Evolutionary conservation across 495 filamentous ascomycete species (phyloP), one percentile per base, ranked within the genome.

Genomic region (Neurospora intermedia): DNA sequence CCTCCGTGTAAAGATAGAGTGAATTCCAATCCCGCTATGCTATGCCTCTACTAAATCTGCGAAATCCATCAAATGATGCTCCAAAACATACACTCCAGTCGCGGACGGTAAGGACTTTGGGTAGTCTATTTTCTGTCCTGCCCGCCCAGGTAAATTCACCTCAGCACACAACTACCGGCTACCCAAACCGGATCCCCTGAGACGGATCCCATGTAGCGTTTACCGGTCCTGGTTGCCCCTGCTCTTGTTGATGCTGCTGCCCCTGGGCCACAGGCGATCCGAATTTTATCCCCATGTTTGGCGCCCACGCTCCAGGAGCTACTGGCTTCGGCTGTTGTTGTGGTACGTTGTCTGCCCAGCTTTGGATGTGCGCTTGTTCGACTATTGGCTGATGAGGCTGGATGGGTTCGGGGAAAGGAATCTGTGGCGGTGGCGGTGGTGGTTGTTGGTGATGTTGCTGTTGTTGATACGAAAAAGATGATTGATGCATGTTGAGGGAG

Each of bases 251-350:
- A 1, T 7, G 71, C n/a, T 75, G 72, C 13, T 71, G 69, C 27
- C 72, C 73, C 66, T 71, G 16, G 11, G 48, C 23, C 42, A 54
- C 16, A 35, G 41, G 31, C 39, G 69, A 23, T 18, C 72, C 86
- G 78, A 95, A 96, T 23, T 90, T 90, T 74, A 96, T 94, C 0
- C 91, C 92, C 83, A 92, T 89, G 6, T 92, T 90, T 0, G 92
- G 92, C 46, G 88, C 88, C 93, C 93, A 96, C 74, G 92, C 88
- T 3, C 85, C 82, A 0, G 87, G 85, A 20, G 85, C 82, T 77
- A 83, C 81, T 27, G 85, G 82, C 42, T 84, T 79, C 3, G 85
- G 81, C 43, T 90, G 87, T 41, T 90, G 88, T 20, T 84, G 84
- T 1, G 87, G 82, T 5, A 87, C 83, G 27, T 83, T 83, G 23